Evolutionary conservation across 2,329 filamentous ascomycete genomes (phyloP).

Genomic region (Exserohilum rostratum): DNA sequence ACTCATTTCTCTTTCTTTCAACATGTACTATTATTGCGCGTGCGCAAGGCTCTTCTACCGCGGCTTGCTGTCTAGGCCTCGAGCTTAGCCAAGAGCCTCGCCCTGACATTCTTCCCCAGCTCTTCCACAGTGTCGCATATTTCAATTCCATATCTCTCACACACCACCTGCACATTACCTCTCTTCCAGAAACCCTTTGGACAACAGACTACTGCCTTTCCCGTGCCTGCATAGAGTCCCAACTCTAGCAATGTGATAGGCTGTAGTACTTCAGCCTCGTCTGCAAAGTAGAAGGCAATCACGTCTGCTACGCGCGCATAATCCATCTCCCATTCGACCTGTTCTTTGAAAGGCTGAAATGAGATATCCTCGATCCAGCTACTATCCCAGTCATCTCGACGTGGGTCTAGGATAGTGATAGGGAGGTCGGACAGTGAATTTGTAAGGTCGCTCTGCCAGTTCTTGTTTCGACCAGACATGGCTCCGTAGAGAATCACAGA

Average conservation of each 20-base stretch:
- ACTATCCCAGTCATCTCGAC: slow-evolving; percentile 63
- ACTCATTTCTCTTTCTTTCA: not conserved
- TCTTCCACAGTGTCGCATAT: slow-evolving; percentile 53
- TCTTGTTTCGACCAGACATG: slow-evolving; percentile 48
- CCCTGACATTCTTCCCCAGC: slow-evolving; percentile 45
- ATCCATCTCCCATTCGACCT: slow-evolving; percentile 67
- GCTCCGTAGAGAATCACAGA: slow-evolving; percentile 65
- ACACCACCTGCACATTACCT: slow-evolving; percentile 67
- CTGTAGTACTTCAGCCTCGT: slow-evolving; percentile 55
- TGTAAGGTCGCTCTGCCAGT: slow-evolving; percentile 60
- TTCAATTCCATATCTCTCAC: slow-evolving; percentile 52
- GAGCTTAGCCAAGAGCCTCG: slow-evolving; percentile 21
- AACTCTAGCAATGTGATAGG: slow-evolving; percentile 66
- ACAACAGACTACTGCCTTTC: slow-evolving; percentile 60
- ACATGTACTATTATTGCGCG: not conserved
- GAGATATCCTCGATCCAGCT: slow-evolving; percentile 62
- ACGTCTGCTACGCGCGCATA: slow-evolving; percentile 61
- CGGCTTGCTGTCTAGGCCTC: not conserved
- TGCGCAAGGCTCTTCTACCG: not conserved
- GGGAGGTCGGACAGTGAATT: slow-evolving; percentile 48
- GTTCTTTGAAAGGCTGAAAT: slow-evolving; percentile 59
- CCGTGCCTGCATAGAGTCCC: slow-evolving; percentile 56
- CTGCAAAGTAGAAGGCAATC: slow-evolving; percentile 61
- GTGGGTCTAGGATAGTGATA: slow-evolving; percentile 64
- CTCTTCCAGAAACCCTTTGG: slow-evolving; percentile 62